Evolutionary conservation across 345 rosid genomes (phyloP), one percentile per base, ranked within the genome.

Genomic region (Lumnitzera littorea): DNA sequence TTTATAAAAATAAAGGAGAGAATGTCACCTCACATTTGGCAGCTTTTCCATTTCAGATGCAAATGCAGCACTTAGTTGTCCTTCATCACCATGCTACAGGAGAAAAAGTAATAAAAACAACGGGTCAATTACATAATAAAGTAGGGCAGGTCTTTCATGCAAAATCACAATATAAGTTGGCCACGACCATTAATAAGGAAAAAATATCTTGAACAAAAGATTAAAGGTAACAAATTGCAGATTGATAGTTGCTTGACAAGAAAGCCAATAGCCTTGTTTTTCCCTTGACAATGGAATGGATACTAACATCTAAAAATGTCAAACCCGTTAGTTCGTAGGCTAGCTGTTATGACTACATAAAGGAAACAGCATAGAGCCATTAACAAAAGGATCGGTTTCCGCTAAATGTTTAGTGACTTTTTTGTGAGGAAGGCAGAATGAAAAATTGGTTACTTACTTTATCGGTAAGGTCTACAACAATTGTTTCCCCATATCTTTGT

Each of bases 81-180:
- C 98, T 80, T 92, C 98, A 70, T 74, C 94, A 69, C 98, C 98
- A 69, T 82, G 84, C 98, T 92, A 70, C 65, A 62, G 64, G 17
- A 51, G 55, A 0, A 43, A 47, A 48, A 46, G 46, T 23, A 36
- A 36, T 36, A 27, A 57, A 14, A 67, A 70, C 62, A 10, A 48
- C 43, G 50, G 55, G 49, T 20, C 56, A 48, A 57, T 51, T 27
- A 31, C 48, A 51, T 7, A 60, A 47, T 15, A 24, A 24, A 6
- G 24, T 10, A 58, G 3, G 24, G 15, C 55, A 41, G 29, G 25
- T 53, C 54, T 36, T 36, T 36, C 43, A 7, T 36, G 43, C 43
- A 4, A 36, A 36, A 36, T 9, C 43, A 9, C 7, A 36, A 9
- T 36, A 4, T 36, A 36, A 36, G 43, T 36, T 36, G 10, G 43